Conservation (phyloP, 441 rosid genomes). For the Populus hybrid region DNA sequence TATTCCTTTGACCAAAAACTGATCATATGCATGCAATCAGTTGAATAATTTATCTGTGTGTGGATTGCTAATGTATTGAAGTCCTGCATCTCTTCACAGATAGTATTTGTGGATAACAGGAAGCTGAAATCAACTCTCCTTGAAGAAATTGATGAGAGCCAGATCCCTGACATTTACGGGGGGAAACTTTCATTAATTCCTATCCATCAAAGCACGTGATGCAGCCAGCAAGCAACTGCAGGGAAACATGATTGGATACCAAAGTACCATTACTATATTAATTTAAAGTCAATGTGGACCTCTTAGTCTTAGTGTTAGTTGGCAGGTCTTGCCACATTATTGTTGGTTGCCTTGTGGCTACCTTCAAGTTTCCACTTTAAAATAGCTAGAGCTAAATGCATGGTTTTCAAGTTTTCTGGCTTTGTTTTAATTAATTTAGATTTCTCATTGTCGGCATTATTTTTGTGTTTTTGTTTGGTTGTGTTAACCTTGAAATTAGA, state of each 20-base stretch:
- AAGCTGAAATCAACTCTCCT: conserved; percentile 43
- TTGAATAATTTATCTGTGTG: background rate
- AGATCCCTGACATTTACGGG: conserved; percentile 53
- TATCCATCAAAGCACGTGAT: conserved; percentile 18
- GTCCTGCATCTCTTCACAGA: conserved; percentile 27
- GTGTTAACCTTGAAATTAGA: no score
- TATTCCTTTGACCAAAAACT: background rate
- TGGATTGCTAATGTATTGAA: background rate
- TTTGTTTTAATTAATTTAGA: no score
- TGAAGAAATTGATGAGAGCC: conserved; percentile 59
- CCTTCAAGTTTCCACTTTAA: no score
- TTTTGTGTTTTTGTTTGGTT: no score
- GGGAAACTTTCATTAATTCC: conserved; percentile 52
- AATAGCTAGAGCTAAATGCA: no score
- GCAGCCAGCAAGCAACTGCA: background rate
- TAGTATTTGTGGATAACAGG: conserved; percentile 46
- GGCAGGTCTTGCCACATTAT: background rate
- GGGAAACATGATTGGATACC: background rate
- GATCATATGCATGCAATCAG: background rate
- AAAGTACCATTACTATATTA: background rate
- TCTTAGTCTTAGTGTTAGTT: background rate
- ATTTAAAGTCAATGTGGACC: no score
- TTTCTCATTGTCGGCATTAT: no score
- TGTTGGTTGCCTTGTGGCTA: background rate
- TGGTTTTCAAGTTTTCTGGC: no score